phyloP scores from a whole-genome alignment of 2,329 filamentous ascomycete genomes.

The Akanthomyces muscarius region DNA sequence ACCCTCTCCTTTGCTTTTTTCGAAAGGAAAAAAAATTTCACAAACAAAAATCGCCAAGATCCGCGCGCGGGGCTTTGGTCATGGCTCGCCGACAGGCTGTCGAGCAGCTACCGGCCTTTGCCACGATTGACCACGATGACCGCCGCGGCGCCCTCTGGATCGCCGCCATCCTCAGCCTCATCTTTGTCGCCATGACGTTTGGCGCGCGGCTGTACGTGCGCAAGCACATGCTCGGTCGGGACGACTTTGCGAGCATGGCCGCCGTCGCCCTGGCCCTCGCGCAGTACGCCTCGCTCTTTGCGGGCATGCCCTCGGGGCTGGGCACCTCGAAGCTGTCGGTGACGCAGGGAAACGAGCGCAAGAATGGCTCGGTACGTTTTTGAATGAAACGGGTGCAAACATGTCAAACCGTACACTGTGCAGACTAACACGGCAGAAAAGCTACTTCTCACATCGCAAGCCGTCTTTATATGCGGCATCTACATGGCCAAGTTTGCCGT shows the following conservation, averaged over 20 bases:
- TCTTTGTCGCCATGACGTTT: slow-evolving; percentile 17
- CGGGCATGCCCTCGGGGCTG: slow-evolving; percentile 16
- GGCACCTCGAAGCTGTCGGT: slow-evolving; percentile 18
- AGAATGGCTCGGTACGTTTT: slow-evolving; percentile 14
- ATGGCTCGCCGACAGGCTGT: not conserved
- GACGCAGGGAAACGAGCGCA: slow-evolving; percentile 8
- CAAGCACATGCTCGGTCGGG: slow-evolving; percentile 19
- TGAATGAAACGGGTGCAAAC: too few relatives aligned
- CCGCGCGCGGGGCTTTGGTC: not conserved
- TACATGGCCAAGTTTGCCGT: slow-evolving; percentile 22
- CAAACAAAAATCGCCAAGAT: too few relatives aligned
- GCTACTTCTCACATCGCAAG: slow-evolving; percentile 18
- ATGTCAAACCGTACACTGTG: not conserved
- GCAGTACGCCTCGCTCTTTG: slow-evolving; percentile 19
- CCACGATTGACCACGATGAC: slow-evolving; percentile 15
- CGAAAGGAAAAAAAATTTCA: too few relatives aligned
- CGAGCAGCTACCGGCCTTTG: slow-evolving; percentile 12
- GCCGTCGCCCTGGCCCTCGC: slow-evolving; percentile 7
- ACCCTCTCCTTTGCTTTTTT: not conserved
- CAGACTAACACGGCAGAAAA: not conserved
- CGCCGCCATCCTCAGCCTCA: slow-evolving; percentile 19
- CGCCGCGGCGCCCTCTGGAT: slow-evolving; percentile 22
- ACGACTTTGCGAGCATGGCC: slow-evolving; percentile 18
- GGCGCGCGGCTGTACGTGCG: slow-evolving; percentile 18
- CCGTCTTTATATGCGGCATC: slow-evolving; percentile 18